Conservation (phyloP, 768 basidiomycete genomes). For the Thelephora aurantiotincta region DNA sequence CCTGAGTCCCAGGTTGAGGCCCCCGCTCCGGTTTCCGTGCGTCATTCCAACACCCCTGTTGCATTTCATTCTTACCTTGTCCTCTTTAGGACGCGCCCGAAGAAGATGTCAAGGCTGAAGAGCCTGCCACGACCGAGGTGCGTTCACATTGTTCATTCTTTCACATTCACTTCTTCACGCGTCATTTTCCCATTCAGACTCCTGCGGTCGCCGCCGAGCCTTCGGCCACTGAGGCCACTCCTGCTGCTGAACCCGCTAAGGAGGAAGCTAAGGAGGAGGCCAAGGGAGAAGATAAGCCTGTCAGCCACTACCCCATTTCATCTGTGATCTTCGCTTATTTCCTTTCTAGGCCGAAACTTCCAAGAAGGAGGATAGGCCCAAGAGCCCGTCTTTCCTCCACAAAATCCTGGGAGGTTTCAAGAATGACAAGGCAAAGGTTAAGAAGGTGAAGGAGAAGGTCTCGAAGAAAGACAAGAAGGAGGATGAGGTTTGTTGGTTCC, state of each 20-base stretch:
- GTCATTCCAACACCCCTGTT: constrained; percentile 8
- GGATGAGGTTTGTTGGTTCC: constrained; percentile 28
- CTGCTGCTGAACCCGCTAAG: constrained; percentile 21
- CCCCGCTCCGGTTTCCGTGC: constrained; percentile 19
- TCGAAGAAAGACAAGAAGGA: constrained; percentile 78
- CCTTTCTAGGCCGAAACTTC: constrained; percentile 30
- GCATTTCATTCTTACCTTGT: constrained; percentile 4
- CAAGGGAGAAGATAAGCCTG: constrained; percentile 18
- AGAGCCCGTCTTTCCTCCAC: constrained; percentile 63
- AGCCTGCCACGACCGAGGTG: constrained; percentile 21
- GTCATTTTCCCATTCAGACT: constrained; percentile 17
- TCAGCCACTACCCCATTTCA: constrained; percentile 10
- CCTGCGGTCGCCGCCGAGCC: constrained; percentile 11
- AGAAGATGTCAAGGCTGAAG: constrained; percentile 17
- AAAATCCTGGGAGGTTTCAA: constrained; percentile 77
- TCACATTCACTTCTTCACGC: constrained; percentile 9
- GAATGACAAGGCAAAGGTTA: constrained; percentile 31
- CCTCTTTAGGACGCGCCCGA: constrained; percentile 24
- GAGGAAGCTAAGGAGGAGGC: constrained; percentile 21
- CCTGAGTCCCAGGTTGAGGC: constrained; percentile 28
- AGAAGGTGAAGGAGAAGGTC: constrained; percentile 50
- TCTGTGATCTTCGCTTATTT: neutral
- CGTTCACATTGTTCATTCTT: constrained; percentile 3
- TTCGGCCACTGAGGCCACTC: constrained; percentile 18
- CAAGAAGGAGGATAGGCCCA: constrained; percentile 72